phyloP scores from a whole-genome alignment of 352 stramenopile species.

The Elongisporangium senticosum region DNA sequence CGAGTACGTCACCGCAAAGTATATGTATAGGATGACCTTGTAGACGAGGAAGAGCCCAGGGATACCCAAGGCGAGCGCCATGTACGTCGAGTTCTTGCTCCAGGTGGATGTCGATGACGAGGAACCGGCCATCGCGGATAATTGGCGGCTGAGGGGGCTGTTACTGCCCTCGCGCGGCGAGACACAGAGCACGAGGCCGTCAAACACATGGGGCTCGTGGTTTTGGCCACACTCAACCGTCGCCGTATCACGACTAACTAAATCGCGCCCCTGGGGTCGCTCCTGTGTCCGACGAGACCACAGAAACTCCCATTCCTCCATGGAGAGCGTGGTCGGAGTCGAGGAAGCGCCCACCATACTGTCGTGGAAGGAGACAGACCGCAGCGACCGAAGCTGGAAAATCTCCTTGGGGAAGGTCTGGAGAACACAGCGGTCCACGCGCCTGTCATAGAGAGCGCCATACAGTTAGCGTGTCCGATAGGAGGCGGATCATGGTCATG shows the following conservation, averaged over 20 bases:
- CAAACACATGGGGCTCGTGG: neutral
- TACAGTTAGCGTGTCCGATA: neutral
- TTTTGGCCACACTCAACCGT: neutral
- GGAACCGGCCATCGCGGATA: neutral
- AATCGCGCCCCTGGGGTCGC: neutral
- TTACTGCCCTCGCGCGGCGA: neutral
- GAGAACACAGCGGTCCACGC: neutral
- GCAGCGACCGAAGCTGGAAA: neutral
- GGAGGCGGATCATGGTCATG: neutral
- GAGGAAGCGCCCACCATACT: neutral
- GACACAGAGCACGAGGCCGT: neutral
- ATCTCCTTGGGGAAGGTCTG: neutral
- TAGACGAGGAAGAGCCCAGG: slow-evolving; percentile 36
- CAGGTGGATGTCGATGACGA: neutral
- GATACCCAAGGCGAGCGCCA: slow-evolving; percentile 24
- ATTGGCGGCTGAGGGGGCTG: neutral
- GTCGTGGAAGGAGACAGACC: neutral
- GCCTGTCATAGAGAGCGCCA: neutral
- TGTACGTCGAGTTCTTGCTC: slow-evolving; percentile 17
- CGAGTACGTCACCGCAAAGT: slow-evolving; percentile 23
- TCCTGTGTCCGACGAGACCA: neutral
- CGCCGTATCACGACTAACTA: neutral
- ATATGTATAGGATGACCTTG: slow-evolving; percentile 30
- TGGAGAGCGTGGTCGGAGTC: neutral
- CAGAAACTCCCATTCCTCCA: neutral